Base-by-base conservation (phyloP, 768 basidiomycete species). In the Hygrophorus pudorinus region DNA sequence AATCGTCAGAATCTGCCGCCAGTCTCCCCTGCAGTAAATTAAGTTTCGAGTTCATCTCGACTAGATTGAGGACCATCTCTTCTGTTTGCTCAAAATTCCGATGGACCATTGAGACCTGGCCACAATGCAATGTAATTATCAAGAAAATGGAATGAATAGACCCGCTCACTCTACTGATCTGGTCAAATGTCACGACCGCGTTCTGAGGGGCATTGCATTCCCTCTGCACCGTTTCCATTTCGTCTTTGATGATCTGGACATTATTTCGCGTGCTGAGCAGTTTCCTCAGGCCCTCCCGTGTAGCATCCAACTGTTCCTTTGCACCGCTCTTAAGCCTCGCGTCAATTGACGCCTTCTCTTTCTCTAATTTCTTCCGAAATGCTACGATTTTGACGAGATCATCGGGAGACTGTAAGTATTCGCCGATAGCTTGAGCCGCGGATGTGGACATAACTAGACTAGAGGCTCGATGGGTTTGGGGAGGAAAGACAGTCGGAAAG, bases 301-400 rank as follows among this genome's bases (percentile, higher is more conserved):
- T 97, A 1, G 88, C 79, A 53, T 90, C 83, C 14, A 99, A 71
- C 59, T 98, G 94, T 48, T 93, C 88, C 61, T 86, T 90, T 51
- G 94, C 91, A 8, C 91, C 89, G 45, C 75, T 83, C 57, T 91
- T 85, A 38, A 98, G 78, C 55, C 91, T 76, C 3, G 84, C 81
- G 56, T 96, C 89, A 48, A 98, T 86, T 7, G 90, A 88, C 0
- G 90, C 81, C 64, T 96, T 94, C 64, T 98, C 94, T 63, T 97
- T 97, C 63, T 92, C 84, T 35, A 97, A 75, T 56, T 93, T 93
- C 70, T 93, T 94, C 50, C 90, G 78, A 57, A 89, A 90, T 0
- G 89, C 78, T 1, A 78, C 73, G 28, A 97, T 78, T 63, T 96
- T 96, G 51, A 79, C 67, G 44, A 98, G 83, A 64, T 96, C 93